Base-by-base conservation (phyloP, 2,329 filamentous ascomycete genomes). In the Arthrobotrys musiformis region DNA sequence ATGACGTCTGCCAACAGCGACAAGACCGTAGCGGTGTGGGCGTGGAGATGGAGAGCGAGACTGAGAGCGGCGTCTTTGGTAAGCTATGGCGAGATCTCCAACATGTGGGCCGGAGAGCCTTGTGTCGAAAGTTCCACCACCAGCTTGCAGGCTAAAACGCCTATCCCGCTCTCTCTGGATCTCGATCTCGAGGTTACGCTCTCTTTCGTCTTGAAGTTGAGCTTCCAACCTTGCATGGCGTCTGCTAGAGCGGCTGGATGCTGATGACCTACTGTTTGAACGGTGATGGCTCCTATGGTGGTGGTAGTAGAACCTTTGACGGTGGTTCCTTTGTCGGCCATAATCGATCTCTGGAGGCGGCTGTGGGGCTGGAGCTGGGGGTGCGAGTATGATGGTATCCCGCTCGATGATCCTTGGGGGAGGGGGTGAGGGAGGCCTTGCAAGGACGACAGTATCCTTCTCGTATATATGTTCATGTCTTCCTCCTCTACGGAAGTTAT, bases 391-490 rank as follows among this genome's bases (percentile, higher is more conserved):
- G n/a, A 77, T 77, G 4, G 73, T 77, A 50, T 77, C 73, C 35
- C 73, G 60, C 66, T 77, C 73, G 42, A 77, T 77, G 17, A 77
- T 77, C 33, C 73, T 66, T 56, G 73, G 73, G 30, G 73, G 73
- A 13, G 73, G 60, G n/a, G 73, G 73, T 7, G 73, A 77, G 13
- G 66, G 73, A 22, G 58, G 73, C 19, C 73, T 58, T 15, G 73
- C 73, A 24, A 77, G 73, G 9, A 77, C 73, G 26, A 77, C 8
- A 30, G 73, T 77, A 66, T 77, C 73, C 33, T 77, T 77, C 46
- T 77, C 73, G 42, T 77, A 77, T 44, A 70, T 35, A 61, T 77
- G 73, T 40, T 77, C 73, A 54, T 77, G 73, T 56, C 73, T 76
- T 63, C 72, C 72, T 28, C 44, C 33, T 67, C 66, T 67, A 22